phyloP scores from a whole-genome alignment of 2,329 filamentous ascomycete species.

The Lecanoromycetidae sp. region DNA sequence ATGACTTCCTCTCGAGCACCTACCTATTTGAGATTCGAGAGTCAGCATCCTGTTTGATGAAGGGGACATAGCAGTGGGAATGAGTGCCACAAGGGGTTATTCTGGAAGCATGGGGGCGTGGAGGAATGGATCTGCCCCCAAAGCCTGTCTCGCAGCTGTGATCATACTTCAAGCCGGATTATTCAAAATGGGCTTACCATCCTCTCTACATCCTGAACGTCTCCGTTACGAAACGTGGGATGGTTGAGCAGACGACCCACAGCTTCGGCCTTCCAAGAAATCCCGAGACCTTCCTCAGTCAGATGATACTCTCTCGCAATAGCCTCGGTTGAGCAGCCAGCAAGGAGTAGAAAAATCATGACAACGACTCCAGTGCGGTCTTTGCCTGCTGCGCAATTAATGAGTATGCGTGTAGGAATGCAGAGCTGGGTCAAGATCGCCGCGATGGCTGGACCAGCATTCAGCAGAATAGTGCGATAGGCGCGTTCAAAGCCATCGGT shows the following conservation, averaged over 20 bases:
- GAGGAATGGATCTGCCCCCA: no score
- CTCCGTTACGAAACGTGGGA: background rate
- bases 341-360: constrained; percentile 52
- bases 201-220: background rate
- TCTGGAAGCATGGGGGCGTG: no score
- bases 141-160: no score
- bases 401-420: constrained; percentile 26
- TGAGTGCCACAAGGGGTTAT: no score
- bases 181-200: background rate
- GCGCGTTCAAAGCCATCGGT: constrained; percentile 24
- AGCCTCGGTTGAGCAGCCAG: constrained; percentile 45
- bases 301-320: constrained; percentile 59
- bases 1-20: no score
- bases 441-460: background rate
- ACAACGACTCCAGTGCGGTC: constrained; percentile 62
- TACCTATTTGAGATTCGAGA: no score
- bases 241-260: background rate
- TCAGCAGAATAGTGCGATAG: constrained; percentile 50
- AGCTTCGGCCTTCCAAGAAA: background rate
- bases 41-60: no score
- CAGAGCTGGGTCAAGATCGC: background rate
- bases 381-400: constrained; percentile 69
- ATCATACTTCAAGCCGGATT: no score
- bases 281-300: constrained; percentile 48
- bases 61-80: no score